Evolutionary conservation across 2,329 filamentous ascomycete species (phyloP), one percentile per base, ranked within the genome.

Genomic region (Penicillium sp.): DNA sequence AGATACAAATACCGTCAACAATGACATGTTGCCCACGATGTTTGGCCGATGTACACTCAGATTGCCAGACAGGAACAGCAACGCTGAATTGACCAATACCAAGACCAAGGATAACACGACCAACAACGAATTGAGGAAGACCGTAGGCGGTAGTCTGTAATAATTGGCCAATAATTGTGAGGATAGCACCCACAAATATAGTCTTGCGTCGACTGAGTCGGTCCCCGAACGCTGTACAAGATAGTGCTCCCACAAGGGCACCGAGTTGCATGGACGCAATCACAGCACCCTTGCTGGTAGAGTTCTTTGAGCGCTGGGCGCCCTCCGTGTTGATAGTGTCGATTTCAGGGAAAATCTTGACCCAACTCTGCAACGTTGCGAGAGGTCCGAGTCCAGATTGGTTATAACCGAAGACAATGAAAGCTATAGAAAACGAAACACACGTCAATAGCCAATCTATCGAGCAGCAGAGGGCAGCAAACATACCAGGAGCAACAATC

Each of bases 51-150:
- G 79, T 79, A 26, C 78, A 82, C 69, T 83, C 80, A 0, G 77
- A 79, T 57, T 83, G 81, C 79, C 80, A 83, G 5, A 79, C 81
- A 1, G 81, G 81, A 1, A 83, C 80, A 1, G 80, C 81, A 2
- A 77, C 79, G 4, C 79, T 81, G 53, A 80, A 80, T 62, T 82
- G 70, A 16, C 81, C 78, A 53, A 82, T 81, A 7, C 82, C 83
- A 52, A 82, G 67, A 28, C 82, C 82, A 13, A 81, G 79, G n/a
- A 84, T 73, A 19, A 84, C 58, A 55, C 82, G 77, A 6, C 80
- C 81, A 30, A 81, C 75, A 51, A 83, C 79, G 55, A 84, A 77
- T 59, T 83, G 81, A 1, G 76, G 66, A n/a, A 82, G 71, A 2
- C 64, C 57, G 64, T 79, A 83, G 6, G 81, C 73, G 6, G 80